phyloP scores from a whole-genome alignment of 1,284 basidiomycete genomes.

The Sporisorium scitamineum region DNA sequence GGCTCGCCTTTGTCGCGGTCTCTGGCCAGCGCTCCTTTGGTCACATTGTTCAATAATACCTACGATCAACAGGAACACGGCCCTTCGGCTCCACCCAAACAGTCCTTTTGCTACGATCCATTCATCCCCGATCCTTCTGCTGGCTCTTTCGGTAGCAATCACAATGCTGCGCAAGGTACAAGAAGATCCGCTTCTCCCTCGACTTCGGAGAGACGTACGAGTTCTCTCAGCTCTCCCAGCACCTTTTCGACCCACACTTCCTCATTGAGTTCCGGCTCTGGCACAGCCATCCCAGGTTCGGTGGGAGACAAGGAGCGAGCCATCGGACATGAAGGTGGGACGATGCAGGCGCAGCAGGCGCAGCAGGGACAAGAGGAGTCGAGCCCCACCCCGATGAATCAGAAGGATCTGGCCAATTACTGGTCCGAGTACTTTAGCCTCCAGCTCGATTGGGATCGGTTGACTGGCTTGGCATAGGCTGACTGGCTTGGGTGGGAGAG shows the following conservation, averaged over 20 bases:
- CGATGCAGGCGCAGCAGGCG: neutral
- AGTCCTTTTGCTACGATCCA: slow-evolving; percentile 37
- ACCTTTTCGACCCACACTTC: neutral
- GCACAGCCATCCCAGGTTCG: neutral
- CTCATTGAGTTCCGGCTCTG: neutral
- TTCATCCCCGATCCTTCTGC: slow-evolving; percentile 32
- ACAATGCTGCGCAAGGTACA: neutral
- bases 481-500: slow-evolving; percentile 5
- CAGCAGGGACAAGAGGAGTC: neutral
- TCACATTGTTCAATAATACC: slow-evolving; percentile 42
- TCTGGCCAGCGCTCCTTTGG: slow-evolving; percentile 28
- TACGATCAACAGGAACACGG: slow-evolving; percentile 24
- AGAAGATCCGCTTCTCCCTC: slow-evolving; percentile 6
- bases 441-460: slow-evolving; percentile 44
- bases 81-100: neutral
- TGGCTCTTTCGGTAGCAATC: neutral
- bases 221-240: slow-evolving; percentile 1
- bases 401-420: slow-evolving; percentile 45
- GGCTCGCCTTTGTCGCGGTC: slow-evolving; percentile 9
- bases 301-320: neutral
- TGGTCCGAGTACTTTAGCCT: slow-evolving; percentile 48
- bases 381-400: slow-evolving; percentile 20
- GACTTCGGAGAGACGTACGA: neutral
- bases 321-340: neutral
- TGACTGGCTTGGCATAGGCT: slow-evolving; percentile 39